Evolutionary conservation across 176 grass and related monocot species (phyloP), one percentile per base, ranked within the genome.

Genomic region (Phragmites australis): DNA sequence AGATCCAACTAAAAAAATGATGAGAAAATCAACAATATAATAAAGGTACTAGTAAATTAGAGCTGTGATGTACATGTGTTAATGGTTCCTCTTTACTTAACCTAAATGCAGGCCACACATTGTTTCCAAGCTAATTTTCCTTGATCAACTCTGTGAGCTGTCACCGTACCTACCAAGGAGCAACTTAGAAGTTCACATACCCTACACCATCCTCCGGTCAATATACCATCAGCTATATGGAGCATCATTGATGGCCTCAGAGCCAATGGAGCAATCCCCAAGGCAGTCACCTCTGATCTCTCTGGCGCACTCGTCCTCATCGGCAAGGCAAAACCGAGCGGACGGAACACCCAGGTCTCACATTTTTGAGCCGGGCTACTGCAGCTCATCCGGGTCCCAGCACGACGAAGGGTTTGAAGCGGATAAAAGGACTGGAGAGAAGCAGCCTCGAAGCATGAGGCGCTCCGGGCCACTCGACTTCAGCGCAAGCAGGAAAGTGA

Each of bases 241-340:
- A 65, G 87, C 78, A 31, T 75, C 88, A 56, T 62, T 76, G 68
- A 89, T 77, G 65, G 57, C 74, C 46, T 84, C 83, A 4, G 95
- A 98, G 60, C 55, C 78, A 26, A 71, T 63, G 47, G 86, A 76
- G 5, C 95, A 89, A 67, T 98, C 92, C 32, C 92, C 90, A 61
- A 94, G 90, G 73, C 95, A 93, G 64, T 94, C 95, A n/a, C 95
- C 92, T 57, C 78, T 93, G n/a, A 89, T 98, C 13, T 94, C 95
- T 39, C 92, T 98, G 1, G 82, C 86, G 0, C 95, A 98, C 32
- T 83, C 92, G 0, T 98, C 95, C 26, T 90, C 95, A 30, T 77
- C 90, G 18, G 27, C 48, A 13, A 94, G 88, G 87, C 81, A 68
- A 21, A 75, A 84, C 56, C 81, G 88, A 59, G 58, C 78, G 5